Base-by-base conservation (phyloP, 768 basidiomycete genomes). In the Suillus variegatus region DNA sequence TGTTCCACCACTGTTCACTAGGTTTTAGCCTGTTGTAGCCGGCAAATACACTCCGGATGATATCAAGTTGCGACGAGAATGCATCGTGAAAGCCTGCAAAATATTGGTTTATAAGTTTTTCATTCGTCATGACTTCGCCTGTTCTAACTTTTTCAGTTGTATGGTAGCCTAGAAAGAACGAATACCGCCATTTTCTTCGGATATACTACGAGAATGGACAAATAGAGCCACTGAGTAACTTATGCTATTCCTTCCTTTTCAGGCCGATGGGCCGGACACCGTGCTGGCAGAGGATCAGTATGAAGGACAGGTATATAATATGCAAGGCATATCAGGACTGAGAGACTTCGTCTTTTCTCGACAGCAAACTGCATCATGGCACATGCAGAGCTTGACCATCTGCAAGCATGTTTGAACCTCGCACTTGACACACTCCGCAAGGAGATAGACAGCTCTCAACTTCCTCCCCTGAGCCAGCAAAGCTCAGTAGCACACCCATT, bases 401-500 rank as follows among this genome's bases (percentile, higher is more conserved):
- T 63, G 9, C 62, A 63, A 41, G 18, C 51, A 57, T 41, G 52
- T 22, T 40, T 63, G n/a, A 63, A 32, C 18, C 28, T 57, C 8
- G 62, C 62, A 22, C 51, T 63, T 3, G 38, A 63, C 25, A 35
- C 25, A 54, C n/a, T 63, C 25, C 54, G 51, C 13, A 41, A 28
- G 18, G 62, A 63, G n/a, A 36, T 63, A n/a, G n/a, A 58, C 54
- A 35, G 28, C 18, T 41, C 51, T 32, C 52, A 40, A 7, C 49
- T 63, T 2, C 56, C 62, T 8, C 54, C 51, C 18, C 25, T 63
- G 14, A 57, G 38, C 12, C 51, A 58, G 35, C 20, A 35, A 13
- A 58, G 38, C n/a, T 14, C n/a, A 22, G 62, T 41, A 4, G 62
- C 22, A 40, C 62, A 63, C n/a, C 62, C 62, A 20, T 40, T 63